phyloP scores from a whole-genome alignment of 768 basidiomycete species.

The Russula virescens region DNA sequence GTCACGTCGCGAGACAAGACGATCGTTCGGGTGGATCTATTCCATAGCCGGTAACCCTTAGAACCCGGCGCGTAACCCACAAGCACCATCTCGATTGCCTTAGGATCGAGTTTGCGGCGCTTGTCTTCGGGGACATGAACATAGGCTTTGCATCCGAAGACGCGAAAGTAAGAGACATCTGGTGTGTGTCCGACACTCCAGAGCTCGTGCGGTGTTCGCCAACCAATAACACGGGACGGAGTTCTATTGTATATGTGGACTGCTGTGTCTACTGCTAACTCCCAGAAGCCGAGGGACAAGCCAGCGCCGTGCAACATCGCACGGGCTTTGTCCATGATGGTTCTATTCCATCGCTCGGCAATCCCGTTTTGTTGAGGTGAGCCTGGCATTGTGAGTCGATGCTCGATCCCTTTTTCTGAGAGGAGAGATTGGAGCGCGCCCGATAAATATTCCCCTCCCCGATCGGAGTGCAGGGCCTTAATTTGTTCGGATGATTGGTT shows the following conservation, averaged over 20 bases:
- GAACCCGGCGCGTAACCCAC: slow-evolving; percentile 15
- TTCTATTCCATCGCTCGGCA: slow-evolving; percentile 38
- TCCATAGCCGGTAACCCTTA: slow-evolving; percentile 15
- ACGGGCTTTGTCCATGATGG: slow-evolving; percentile 31
- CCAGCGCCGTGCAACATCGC: slow-evolving; percentile 35
- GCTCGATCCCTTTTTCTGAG: slow-evolving; percentile 36
- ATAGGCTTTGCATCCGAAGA: slow-evolving; percentile 18
- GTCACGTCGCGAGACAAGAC: slow-evolving; percentile 2
- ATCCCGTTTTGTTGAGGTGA: slow-evolving; percentile 42
- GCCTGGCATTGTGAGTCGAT: slow-evolving; percentile 37
- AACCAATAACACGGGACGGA: slow-evolving; percentile 27
- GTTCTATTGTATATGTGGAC: slow-evolving; percentile 36
- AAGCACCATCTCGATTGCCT: background rate
- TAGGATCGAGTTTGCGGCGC: background rate
- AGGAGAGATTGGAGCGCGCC: slow-evolving; percentile 31
- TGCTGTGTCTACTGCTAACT: slow-evolving; percentile 32
- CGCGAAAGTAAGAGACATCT: slow-evolving; percentile 16
- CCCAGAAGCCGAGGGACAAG: slow-evolving; percentile 37
- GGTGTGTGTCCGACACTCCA: slow-evolving; percentile 18
- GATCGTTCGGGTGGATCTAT: background rate
- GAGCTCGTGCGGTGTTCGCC: slow-evolving; percentile 25
- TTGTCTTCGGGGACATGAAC: slow-evolving; percentile 8
- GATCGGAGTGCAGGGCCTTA: slow-evolving; percentile 36
- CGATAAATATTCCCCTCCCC: slow-evolving; percentile 41
- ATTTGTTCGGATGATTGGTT: slow-evolving; percentile 31